Evolutionary conservation across 139 green algal genomes (phyloP), one percentile per base, ranked within the genome.

Genomic region (Chlamydomonas schloesseri): DNA sequence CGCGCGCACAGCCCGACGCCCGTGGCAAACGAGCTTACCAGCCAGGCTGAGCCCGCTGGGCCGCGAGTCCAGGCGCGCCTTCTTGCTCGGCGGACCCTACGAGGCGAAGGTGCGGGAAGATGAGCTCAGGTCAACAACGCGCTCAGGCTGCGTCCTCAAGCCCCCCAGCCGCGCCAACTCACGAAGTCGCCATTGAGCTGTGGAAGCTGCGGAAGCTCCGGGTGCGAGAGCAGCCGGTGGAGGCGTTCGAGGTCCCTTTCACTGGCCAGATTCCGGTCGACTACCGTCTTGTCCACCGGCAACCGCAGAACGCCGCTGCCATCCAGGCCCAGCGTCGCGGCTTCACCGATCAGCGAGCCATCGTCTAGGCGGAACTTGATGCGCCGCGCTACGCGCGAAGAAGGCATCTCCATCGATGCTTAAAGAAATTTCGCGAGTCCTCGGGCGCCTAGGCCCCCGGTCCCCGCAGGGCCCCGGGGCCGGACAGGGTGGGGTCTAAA

Each of bases 351-450:
- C 15, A 87, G 20, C 42, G 71, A 82, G 58, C 82, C 82, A 67
- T 87, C 71, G 29, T 87, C 82, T 24, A 87, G 71, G 24, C 82
- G 69, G 17, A 87, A 77, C 82, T 65, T 81, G 57, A 87, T 81
- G 71, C 82, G 71, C 15, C 64, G 57, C 29, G 81, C 34, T 20
- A 84, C 64, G 76, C 60, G 53, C 15, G 53, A 18, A 55, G 37
- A 50, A 50, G 42, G 42, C 42, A 50, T 50, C 42, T 50, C 42
- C 42, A 50, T 50, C 42, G 42, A 50, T 50, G 42, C 42, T 50
- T 8, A 50, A 50, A 50, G 42, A 50, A 50, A 50, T 26, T 20
- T 36, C 24, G 14, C 64, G 29, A 71, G 24, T 71, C 42, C 42
- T 50, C 42, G 42, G 42, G 42, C 42, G 42, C 42, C 42, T 50